Conservation (phyloP, 768 basidiomycete genomes). For the Suillus brevipes region DNA sequence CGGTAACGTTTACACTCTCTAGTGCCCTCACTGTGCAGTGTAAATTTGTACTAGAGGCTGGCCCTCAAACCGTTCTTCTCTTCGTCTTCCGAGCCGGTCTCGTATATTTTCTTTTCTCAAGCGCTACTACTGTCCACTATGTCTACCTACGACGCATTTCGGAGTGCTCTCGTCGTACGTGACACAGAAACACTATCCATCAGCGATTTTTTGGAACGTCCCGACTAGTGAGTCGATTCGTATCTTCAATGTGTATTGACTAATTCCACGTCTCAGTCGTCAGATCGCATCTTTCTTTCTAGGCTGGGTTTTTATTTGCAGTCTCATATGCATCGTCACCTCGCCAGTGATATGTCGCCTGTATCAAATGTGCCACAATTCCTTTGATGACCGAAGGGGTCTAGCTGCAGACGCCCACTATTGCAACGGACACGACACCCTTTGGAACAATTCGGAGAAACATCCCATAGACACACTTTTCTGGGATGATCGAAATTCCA, state of each 20-base stretch:
- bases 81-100: slow-evolving; percentile 27
- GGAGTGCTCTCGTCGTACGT: slow-evolving; percentile 9
- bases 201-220: slow-evolving; percentile 31
- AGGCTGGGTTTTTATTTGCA: slow-evolving; percentile 41
- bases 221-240: slow-evolving; percentile 32
- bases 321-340: slow-evolving; percentile 27
- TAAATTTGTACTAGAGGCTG: slow-evolving; percentile 11
- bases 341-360: slow-evolving; percentile 13
- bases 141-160: neutral
- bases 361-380: neutral
- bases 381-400: neutral
- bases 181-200: slow-evolving; percentile 12
- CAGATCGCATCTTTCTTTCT: slow-evolving; percentile 40
- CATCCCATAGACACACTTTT: neutral
- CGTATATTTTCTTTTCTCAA: slow-evolving; percentile 8
- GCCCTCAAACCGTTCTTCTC: slow-evolving; percentile 9
- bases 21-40: neutral
- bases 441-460: neutral
- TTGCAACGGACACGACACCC: neutral
- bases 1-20: too few species aligned
- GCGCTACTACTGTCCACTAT: neutral
- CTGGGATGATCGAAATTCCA: neutral
- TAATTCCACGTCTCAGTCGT: slow-evolving; percentile 26
- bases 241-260: neutral
- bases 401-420: neutral